A percentile compares a stretch with the other conserved stretches of the same genome.
Evolutionary conservation across 2,329 filamentous ascomycete genomes (phyloP).

Genomic region (Salinomyces thailandicus): DNA sequence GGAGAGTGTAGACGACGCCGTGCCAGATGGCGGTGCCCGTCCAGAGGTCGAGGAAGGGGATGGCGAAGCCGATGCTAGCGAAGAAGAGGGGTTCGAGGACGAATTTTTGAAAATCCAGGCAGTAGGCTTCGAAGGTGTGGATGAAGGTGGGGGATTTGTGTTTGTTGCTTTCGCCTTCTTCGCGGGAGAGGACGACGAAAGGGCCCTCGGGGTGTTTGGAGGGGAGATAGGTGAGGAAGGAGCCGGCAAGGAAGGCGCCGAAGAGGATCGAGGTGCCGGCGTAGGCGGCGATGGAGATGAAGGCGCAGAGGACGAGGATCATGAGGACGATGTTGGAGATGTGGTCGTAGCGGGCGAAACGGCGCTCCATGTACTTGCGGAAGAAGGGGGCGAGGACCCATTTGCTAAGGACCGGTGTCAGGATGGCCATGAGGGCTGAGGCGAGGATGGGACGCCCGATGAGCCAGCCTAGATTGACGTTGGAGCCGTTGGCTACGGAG

Average conservation of each 20-base stretch:
- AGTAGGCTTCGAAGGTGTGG: constrained; percentile 35
- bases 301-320: constrained; percentile 34
- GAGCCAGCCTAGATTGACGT: constrained; percentile 8
- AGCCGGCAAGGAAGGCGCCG: constrained; percentile 50
- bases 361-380: background rate
- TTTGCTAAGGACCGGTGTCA: constrained; percentile 39
- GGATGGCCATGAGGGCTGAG: constrained; percentile 41
- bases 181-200: background rate
- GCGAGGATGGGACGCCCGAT: constrained; percentile 44
- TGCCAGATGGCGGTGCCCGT: constrained; percentile 54
- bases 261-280: constrained; percentile 54
- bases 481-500: constrained; percentile 9
- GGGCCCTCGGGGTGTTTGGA: background rate
- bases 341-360: constrained; percentile 9
- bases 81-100: constrained; percentile 66
- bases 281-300: constrained; percentile 45
- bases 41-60: constrained; percentile 65
- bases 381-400: constrained; percentile 36
- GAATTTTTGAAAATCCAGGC: constrained; percentile 34
- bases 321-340: constrained; percentile 1
- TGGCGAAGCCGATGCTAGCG: constrained; percentile 64
- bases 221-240: constrained; percentile 34
- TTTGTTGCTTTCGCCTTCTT: background rate
- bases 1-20: constrained; percentile 57
- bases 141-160: background rate